Conservation (phyloP, 495 filamentous ascomycete species). For the Bacidia gigantensis region DNA sequence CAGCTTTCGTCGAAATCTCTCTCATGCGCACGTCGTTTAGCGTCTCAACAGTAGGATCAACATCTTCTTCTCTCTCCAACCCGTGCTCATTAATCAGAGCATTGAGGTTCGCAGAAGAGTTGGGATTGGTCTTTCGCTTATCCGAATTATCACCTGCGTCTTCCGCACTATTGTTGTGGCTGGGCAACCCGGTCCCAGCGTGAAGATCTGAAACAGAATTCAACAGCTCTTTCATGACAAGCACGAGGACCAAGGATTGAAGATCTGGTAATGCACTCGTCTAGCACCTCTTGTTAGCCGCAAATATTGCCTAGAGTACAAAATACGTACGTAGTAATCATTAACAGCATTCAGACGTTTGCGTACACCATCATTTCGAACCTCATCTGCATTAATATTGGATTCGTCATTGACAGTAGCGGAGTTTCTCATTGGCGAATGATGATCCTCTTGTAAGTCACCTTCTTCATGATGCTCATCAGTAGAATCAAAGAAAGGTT, state of each 20-base stretch:
- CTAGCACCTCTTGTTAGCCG: conserved; percentile 28
- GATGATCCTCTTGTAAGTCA: no score
- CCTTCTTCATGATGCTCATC: neutral
- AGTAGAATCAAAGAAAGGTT: conserved; percentile 24
- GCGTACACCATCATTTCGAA: conserved; percentile 42
- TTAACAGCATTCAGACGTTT: conserved; percentile 62
- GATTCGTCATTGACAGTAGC: no score
- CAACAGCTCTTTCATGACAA: conserved; percentile 65
- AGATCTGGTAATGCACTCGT: conserved; percentile 63
- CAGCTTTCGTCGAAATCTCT: conserved; percentile 82
- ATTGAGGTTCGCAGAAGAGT: conserved; percentile 18
- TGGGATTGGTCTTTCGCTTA: conserved; percentile 20
- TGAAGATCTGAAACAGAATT: conserved; percentile 54
- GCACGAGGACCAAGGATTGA: conserved; percentile 86
- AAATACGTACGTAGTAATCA: conserved; percentile 61
- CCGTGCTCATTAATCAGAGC: conserved; percentile 21
- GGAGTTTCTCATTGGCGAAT: conserved; percentile 4
- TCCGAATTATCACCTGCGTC: conserved; percentile 8
- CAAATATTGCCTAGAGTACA: neutral
- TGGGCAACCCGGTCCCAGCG: conserved; percentile 38
- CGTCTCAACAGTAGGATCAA: conserved; percentile 46
- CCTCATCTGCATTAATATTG: conserved; percentile 33
- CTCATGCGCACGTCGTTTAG: conserved; percentile 64
- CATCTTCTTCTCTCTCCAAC: conserved; percentile 22
- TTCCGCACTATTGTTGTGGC: conserved; percentile 27